Base-by-base conservation (phyloP, 129 eudicot species). In the Flaveria linearis region DNA sequence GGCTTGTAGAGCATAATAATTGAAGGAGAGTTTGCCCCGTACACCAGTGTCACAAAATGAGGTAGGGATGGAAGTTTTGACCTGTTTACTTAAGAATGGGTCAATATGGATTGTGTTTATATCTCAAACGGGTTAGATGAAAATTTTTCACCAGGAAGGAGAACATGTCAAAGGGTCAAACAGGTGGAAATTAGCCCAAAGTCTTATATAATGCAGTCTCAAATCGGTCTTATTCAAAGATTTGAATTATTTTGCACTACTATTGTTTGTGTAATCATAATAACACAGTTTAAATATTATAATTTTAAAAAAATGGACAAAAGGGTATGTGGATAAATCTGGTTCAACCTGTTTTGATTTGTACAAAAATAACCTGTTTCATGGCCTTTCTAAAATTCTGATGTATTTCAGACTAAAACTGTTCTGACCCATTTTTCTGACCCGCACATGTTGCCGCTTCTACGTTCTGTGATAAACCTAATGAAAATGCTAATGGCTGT, bases 1-100 rank as follows among this genome's bases (percentile, higher is more conserved):
- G 61, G 67, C 62, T 73, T 74, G 20, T 43, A 17, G 86, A 84
- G 23, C 72, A 30, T 61, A 76, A 82, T 23, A 69, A 82, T 69
- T 52, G 52, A 68, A 79, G 73, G 72, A 77, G 51, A 75, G 76
- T 18, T 28, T 72, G 67, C 71, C 73, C 71, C 71, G 14, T 25
- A 61, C 62, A 73, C 80, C 70, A 33, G 67, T 60, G 53, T 39
- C 87, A 46, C 60, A 50, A 36, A 75, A 47, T 28, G 81, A 82
- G 88, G 87, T 88, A 79, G 14, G 7, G 11, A 39, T 61, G 12
- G n/a, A 63, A 63, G 2, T 63, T 30, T 63, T 30, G 22, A 63
- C 20, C 69, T 33, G 22, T 60, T 60, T 10, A 60, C 41, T 25
- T 25, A 60, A 60, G 17, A 23, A 12, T 60, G 66, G 33, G n/a